Evolutionary conservation across 1,284 basidiomycete species (phyloP).

Genomic region (Ceratobasidium sp.): DNA sequence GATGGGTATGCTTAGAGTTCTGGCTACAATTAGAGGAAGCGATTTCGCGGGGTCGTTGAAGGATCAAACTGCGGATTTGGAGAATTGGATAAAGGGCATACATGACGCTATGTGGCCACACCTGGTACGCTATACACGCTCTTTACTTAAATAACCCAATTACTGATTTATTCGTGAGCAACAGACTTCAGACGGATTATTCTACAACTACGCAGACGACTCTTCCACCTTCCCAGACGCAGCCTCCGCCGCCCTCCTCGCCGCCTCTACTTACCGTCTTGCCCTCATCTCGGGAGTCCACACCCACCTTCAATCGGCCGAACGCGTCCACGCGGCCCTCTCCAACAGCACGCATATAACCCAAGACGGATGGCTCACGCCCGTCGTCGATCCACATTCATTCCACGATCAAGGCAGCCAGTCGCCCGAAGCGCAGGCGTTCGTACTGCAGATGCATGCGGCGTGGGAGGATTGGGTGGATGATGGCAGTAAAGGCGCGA

Average conservation of each 20-base stretch:
- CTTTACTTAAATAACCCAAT: background rate
- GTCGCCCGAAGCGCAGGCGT: slow-evolving; percentile 50
- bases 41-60: slow-evolving; percentile 56
- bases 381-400: slow-evolving; percentile 48
- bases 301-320: slow-evolving; percentile 24
- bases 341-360: slow-evolving; percentile 8
- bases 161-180: background rate
- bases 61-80: slow-evolving; percentile 56
- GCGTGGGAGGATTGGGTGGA: slow-evolving; percentile 48
- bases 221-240: slow-evolving; percentile 47
- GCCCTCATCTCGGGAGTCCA: slow-evolving; percentile 37
- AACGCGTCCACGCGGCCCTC: slow-evolving; percentile 23
- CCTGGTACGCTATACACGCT: slow-evolving; percentile 5
- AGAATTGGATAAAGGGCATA: slow-evolving; percentile 63
- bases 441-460: slow-evolving; percentile 49
- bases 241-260: slow-evolving; percentile 46
- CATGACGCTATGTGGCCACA: slow-evolving; percentile 53
- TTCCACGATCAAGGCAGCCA: slow-evolving; percentile 45
- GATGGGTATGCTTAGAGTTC: slow-evolving; percentile 63
- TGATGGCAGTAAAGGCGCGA: slow-evolving; percentile 37
- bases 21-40: slow-evolving; percentile 64
- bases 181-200: slow-evolving; percentile 26
- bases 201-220: slow-evolving; percentile 39
- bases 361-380: slow-evolving; percentile 47
- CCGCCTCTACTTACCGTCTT: slow-evolving; percentile 48